These are phyloP conservation scores for Elymus sibiricus DNA, from an alignment of 176 grass and related monocot species.

Conservation along the genomic window DNA sequence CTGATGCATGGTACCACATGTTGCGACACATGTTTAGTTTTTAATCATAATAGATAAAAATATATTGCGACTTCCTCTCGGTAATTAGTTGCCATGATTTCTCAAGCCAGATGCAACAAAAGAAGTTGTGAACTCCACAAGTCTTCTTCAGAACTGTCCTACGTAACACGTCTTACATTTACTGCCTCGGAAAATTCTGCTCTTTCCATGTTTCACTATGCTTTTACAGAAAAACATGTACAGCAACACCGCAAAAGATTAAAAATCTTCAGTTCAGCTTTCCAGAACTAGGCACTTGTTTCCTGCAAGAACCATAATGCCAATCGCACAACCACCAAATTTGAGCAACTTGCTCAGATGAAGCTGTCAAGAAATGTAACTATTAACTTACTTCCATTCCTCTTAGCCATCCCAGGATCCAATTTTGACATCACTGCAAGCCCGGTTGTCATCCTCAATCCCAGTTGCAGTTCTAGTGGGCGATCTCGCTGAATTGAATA, in stretches of 20 bases:
- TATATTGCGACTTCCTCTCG: too few relatives aligned
- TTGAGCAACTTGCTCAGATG: neutral
- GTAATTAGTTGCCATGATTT: too few relatives aligned
- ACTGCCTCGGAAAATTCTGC: too few relatives aligned
- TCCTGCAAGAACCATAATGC: neutral
- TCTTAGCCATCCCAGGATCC: neutral
- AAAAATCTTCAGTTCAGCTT: neutral
- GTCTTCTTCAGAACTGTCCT: too few relatives aligned
- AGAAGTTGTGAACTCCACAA: too few relatives aligned
- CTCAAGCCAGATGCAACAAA: too few relatives aligned
- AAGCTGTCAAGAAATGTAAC: neutral
- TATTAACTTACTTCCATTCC: neutral
- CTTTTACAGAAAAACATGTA: too few relatives aligned
- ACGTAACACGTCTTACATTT: too few relatives aligned
- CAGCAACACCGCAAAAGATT: neutral
- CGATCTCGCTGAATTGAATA: neutral
- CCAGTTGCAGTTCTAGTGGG: neutral
- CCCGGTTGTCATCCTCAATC: neutral
- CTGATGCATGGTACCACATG: neutral
- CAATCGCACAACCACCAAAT: neutral
- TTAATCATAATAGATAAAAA: too few relatives aligned
- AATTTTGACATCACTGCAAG: neutral
- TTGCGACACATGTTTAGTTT: neutral
- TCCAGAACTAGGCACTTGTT: conserved; percentile 10
- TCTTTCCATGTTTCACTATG: too few relatives aligned